Conservation (phyloP, 1,139 yeast genomes). For the Debaryomyces udenii region DNA sequence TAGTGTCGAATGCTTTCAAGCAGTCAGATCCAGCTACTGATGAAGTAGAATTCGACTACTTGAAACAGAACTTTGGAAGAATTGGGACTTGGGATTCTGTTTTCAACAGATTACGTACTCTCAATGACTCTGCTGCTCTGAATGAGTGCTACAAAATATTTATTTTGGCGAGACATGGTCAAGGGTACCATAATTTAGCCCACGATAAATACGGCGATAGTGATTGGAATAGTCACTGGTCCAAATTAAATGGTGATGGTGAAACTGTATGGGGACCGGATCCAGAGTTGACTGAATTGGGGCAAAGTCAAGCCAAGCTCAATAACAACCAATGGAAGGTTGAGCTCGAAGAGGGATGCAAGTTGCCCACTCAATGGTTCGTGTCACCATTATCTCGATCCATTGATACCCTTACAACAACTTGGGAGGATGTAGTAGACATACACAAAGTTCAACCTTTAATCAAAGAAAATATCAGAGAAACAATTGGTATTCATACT, state of each 20-base stretch:
- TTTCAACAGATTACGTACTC: constrained; percentile 24
- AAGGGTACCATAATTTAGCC: constrained; percentile 50
- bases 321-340: constrained; percentile 29
- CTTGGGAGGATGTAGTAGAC: constrained; percentile 37
- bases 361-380: constrained; percentile 35
- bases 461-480: constrained; percentile 46
- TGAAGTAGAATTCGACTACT: constrained; percentile 40
- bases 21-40: constrained; percentile 43
- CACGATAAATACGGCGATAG: constrained; percentile 45
- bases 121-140: constrained; percentile 29
- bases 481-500: constrained; percentile 47
- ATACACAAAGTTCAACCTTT: constrained; percentile 29
- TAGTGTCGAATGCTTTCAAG: constrained; percentile 40
- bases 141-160: constrained; percentile 40
- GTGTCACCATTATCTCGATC: constrained; percentile 43
- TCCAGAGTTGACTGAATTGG: constrained; percentile 46
- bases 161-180: constrained; percentile 50
- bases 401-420: constrained; percentile 38
- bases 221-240: constrained; percentile 49
- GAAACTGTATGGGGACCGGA: constrained; percentile 52
- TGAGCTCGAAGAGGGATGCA: constrained; percentile 26
- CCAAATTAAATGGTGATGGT: constrained; percentile 46
- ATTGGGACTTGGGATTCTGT: constrained; percentile 37
- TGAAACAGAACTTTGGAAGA: constrained; percentile 44
- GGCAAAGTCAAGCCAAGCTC: constrained; percentile 41